Evolutionary conservation across 2,329 filamentous ascomycete genomes (phyloP), one percentile per base, ranked within the genome.

Genomic region (Aspergillus phoenicis): DNA sequence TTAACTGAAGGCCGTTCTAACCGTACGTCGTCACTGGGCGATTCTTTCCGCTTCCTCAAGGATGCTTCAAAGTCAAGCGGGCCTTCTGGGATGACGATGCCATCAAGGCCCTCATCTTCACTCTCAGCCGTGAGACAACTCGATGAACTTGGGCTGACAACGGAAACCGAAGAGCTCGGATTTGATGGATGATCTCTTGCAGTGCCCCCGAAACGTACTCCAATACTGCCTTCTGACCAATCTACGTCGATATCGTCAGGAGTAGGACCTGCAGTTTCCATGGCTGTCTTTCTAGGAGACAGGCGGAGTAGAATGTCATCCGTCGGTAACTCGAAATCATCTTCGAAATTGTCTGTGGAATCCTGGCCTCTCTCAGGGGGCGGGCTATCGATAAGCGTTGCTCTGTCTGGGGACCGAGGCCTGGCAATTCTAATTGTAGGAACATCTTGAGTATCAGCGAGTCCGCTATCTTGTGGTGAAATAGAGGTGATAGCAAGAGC

Each of bases 61-160:
- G 92, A 88, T 65, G 92, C 89, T 43, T 86, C 85, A 70, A 98
- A 90, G 75, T 97, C 89, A 56, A 99, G 82, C 20, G 91, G 91
- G 1, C 93, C 93, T 57, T 85, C 84, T 0, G 95, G 95, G 17
- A 98, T 82, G 20, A 97, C 82, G 13, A 99, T 83, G n/a, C 94
- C 94, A 62, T 95, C 91, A 62, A 98, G 85, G 6, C 91, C 90
- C 75, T 98, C 94, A 67, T 97, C 93, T 72, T 97, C 94, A 72
- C 93, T 98, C 79, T 97, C 95, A 8, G 87, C 85, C 1, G 93
- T 97, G 68, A 96, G 88, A 65, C 91, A 95, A 76, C 94, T 98
- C 20, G 93, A 91, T 59, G 96, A 85, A 74, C 93, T 98, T 13
- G 95, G 94, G 72, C 94, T 98, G 75, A 97, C 85, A 28, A 91